Evolutionary conservation across 1,139 yeast species (phyloP).

Genomic region (Yamadazyma diddensiae): DNA sequence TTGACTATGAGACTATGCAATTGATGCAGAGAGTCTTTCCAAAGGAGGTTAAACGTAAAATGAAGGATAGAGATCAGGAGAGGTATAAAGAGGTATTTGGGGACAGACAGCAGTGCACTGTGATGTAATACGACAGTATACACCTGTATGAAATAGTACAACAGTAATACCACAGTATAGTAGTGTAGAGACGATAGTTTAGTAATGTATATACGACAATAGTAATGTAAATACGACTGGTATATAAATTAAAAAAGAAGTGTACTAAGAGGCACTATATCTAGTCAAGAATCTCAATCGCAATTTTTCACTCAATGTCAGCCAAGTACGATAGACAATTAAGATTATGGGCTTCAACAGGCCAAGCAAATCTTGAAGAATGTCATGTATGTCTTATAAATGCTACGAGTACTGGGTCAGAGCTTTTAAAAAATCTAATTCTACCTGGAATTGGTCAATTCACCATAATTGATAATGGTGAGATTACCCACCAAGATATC

Average conservation of each 20-base stretch:
- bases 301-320: no score
- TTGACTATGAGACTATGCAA: conserved; percentile 53
- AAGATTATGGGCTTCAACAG: conserved; percentile 80
- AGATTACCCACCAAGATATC: conserved; percentile 44
- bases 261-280: no score
- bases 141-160: no score
- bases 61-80: conserved; percentile 58
- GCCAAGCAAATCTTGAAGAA: conserved; percentile 61
- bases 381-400: conserved; percentile 65
- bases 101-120: conserved; percentile 28
- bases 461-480: conserved; percentile 51
- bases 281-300: no score
- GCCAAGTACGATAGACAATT: conserved; percentile 81
- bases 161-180: no score
- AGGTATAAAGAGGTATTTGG: conserved; percentile 31
- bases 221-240: no score
- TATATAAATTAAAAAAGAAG: no score
- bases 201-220: no score
- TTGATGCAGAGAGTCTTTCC: conserved; percentile 64
- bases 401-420: conserved; percentile 61
- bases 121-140: conserved; percentile 13
- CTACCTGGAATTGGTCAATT: conserved; percentile 77
- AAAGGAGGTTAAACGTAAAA: conserved; percentile 59
- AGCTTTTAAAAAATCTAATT: conserved; percentile 72
- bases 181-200: no score